Base-by-base conservation (phyloP, 345 rosid species). In the Combretum micranthum region DNA sequence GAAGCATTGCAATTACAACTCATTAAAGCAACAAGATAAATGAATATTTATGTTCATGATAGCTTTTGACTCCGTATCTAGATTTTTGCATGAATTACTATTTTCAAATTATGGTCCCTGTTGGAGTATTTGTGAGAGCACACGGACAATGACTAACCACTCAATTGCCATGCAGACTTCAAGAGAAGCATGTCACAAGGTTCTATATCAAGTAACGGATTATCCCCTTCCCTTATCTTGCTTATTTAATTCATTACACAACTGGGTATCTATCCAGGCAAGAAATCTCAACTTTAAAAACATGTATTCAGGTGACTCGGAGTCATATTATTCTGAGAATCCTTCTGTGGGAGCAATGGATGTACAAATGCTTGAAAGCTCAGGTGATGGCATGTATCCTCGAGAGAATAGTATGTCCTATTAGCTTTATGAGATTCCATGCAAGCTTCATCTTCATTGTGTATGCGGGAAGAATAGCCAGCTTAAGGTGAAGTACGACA, bases 371-470 rank as follows among this genome's bases (percentile, higher is more conserved):
- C 64, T 81, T 39, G 66, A 80, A 69, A 60, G 91, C 42, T 67
- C 87, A 68, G 88, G 81, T 51, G 96, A 87, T 68, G 84, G 90
- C 12, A 90, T 87, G 91, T 44, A 77, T 68, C 88, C 78, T 2
- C 87, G 71, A 81, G 4, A 16, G 39, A 15, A 52, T 6, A 22
- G n/a, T 25, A 52, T 52, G n/a, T 25, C 39, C 39, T 7, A 11
- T 32, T 32, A 5, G 9, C 39, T 32, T 25, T 32, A 11, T 32
- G 39, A 32, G 39, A 32, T 32, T 11, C 39, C 39, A 3, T 32
- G 9, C 9, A 7, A 32, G 6, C 39, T 32, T 9, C 39, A 32
- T 32, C 9, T 32, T 4, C 39, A 32, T 32, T 32, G 32, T 32
- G 10, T 32, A 32, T 32, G 39, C 1, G 39, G 39, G 39, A 32